phyloP scores from a whole-genome alignment of 352 stramenopile genomes.

The Phytophthora parvispora region DNA sequence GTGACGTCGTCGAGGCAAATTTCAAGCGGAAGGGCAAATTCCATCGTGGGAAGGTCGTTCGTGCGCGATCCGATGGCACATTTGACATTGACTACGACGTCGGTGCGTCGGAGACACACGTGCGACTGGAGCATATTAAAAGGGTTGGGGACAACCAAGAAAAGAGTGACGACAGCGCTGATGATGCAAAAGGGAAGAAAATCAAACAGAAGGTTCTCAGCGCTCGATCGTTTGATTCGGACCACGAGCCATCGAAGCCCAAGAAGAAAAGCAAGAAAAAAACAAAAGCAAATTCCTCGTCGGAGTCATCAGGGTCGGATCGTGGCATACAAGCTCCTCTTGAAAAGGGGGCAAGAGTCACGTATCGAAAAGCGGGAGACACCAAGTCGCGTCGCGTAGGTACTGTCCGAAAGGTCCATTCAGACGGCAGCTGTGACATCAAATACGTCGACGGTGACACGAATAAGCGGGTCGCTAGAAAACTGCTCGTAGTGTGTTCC shows the following conservation, averaged over 20 bases:
- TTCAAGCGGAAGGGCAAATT: constrained; percentile 53
- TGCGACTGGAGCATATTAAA: constrained; percentile 27
- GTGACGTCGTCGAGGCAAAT: constrained; percentile 40
- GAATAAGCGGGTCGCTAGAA: constrained; percentile 40
- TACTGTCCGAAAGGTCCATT: constrained; percentile 47
- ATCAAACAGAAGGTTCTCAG: neutral
- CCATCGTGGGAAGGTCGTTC: constrained; percentile 38
- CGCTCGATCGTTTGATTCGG: constrained; percentile 13
- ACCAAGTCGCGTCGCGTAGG: constrained; percentile 38
- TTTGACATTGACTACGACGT: constrained; percentile 53
- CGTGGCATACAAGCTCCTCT: constrained; percentile 13
- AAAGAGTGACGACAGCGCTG: constrained; percentile 17
- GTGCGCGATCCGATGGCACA: constrained; percentile 30
- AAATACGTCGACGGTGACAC: constrained; percentile 66
- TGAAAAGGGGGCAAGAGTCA: constrained; percentile 42
- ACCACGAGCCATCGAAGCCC: constrained; percentile 7
- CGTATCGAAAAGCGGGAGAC: constrained; percentile 49
- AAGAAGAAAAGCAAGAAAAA: constrained; percentile 29
- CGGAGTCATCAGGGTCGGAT: constrained; percentile 26
- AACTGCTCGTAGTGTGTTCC: constrained; percentile 32
- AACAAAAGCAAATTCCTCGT: constrained; percentile 16
- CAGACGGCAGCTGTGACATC: constrained; percentile 71
- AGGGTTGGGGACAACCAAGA: constrained; percentile 7
- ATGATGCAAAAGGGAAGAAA: constrained; percentile 17
- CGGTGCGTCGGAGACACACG: constrained; percentile 33